Evolutionary conservation across 225 moss, liverwort and hornwort species (phyloP), one percentile per base, ranked within the genome.

Genomic region (Pleurozium schreberi): DNA sequence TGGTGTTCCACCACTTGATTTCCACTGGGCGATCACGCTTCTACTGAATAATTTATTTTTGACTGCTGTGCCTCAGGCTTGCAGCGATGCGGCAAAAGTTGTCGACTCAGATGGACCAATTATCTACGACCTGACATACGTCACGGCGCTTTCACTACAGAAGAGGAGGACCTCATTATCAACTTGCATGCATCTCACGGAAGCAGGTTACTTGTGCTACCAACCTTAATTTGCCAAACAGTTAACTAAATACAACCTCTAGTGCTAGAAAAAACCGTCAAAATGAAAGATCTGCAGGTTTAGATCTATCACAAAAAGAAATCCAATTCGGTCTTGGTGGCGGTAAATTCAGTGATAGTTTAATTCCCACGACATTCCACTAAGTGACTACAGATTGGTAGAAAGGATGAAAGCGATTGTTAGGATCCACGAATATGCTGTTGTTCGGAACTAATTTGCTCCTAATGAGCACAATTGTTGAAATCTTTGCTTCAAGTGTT

Each of bases 81-180:
- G 84, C 90, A 88, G 53, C 73, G 92, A 49, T 92, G 92, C 84
- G 92, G 92, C 86, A 92, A 92, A 88, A 92, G 92, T 75, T 92
- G 92, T 86, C 90, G 92, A 14, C 88, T 92, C 45, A 27, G 92
- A 26, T 92, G 92, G 92, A 92, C 90, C 38, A 92, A 92, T 49
- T 92, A 92, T 62, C 75, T 92, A 45, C 88, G 92, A 15, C 92
- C 92, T 3, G 90, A 92, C 64, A 92, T 92, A 47, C 78, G 86
- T 22, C 92, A 90, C 40, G 92, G 90, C 11, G 84, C 86, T 59
- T 92, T 92, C 73, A 59, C 88, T 26, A 1, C 25, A 6, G 88
- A 90, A 40, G 92, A 92, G 80, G 92, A 92, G 80, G 90, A 92
- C 36, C 86, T 90, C 69, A 90, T 92, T 11, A 79, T 88, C 83